Evolutionary conservation across 768 basidiomycete genomes (phyloP).

Genomic region (Auriscalpium microsporum): DNA sequence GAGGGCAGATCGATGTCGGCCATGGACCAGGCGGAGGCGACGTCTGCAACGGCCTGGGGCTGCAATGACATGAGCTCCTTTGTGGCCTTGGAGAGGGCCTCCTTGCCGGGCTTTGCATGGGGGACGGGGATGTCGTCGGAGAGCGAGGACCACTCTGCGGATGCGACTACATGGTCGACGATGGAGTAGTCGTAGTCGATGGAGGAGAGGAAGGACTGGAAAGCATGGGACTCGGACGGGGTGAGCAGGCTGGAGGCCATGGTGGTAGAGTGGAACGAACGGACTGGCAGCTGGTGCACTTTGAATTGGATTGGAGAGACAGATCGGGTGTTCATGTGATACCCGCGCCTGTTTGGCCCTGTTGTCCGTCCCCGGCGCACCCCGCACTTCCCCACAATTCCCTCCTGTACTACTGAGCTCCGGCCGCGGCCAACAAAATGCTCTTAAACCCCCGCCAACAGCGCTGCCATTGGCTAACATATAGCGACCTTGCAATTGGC

Average conservation of each 20-base stretch:
- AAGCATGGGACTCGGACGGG: slow-evolving; percentile 16
- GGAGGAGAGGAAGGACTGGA: slow-evolving; percentile 16
- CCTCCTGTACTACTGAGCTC: no score
- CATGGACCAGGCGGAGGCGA: slow-evolving; percentile 20
- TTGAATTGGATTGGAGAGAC: no score
- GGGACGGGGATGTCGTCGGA: slow-evolving; percentile 40
- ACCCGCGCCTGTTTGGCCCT: no score
- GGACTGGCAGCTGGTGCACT: no score
- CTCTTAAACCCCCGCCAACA: no score
- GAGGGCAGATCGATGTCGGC: slow-evolving; percentile 25
- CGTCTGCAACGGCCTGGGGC: neutral
- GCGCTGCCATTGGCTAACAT: no score
- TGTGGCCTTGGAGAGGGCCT: slow-evolving; percentile 68
- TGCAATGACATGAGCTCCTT: slow-evolving; percentile 79
- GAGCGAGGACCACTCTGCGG: slow-evolving; percentile 16
- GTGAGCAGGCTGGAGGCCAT: slow-evolving; percentile 6
- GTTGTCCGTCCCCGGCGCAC: no score
- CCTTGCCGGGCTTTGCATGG: slow-evolving; percentile 35
- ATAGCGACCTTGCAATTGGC: no score
- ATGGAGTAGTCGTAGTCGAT: slow-evolving; percentile 16
- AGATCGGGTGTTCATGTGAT: no score
- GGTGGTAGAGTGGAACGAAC: neutral
- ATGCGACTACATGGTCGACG: slow-evolving; percentile 12
- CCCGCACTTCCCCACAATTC: no score
- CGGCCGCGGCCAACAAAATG: no score